Evolutionary conservation across 257 asterid species (phyloP).

Genomic region (Paraleonurus japonicus): DNA sequence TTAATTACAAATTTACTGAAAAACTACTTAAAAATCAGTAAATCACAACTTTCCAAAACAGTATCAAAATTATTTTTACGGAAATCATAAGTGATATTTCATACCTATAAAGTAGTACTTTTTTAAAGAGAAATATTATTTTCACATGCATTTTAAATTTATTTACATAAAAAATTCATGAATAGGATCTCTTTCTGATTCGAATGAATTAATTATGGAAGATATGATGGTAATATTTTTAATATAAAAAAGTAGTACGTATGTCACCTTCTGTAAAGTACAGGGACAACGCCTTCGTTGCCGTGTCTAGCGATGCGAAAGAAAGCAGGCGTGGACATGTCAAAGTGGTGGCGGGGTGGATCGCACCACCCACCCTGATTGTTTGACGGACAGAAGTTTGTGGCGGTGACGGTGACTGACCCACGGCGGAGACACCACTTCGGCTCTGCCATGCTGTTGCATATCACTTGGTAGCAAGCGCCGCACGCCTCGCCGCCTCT

Average conservation of each 20-base stretch:
- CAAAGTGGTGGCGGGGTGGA: conserved; percentile 71
- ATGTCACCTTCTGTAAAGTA: conserved; percentile 51
- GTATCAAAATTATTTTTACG: too few relatives aligned
- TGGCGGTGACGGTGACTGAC: conserved; percentile 56
- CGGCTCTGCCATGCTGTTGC: conserved; percentile 41
- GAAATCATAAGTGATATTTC: too few relatives aligned
- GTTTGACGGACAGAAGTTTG: conserved; percentile 76
- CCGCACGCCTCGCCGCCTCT: conserved; percentile 69
- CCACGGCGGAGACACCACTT: conserved; percentile 59
- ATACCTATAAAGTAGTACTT: too few relatives aligned
- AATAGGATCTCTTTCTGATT: background rate
- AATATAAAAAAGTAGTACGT: background rate
- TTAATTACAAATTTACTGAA: too few relatives aligned
- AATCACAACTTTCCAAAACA: too few relatives aligned
- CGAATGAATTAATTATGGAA: background rate
- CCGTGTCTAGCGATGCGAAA: conserved; percentile 62
- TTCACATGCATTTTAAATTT: too few relatives aligned
- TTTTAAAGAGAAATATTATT: too few relatives aligned
- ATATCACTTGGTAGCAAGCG: conserved; percentile 51
- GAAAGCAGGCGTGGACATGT: conserved; percentile 74
- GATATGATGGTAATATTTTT: background rate
- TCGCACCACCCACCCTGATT: conserved; percentile 78
- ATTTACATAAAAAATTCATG: background rate
- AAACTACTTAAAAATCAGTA: too few relatives aligned
- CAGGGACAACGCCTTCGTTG: conserved; percentile 60